Evolutionary conservation across 1,139 yeast genomes (phyloP), one percentile per base, ranked within the genome.

Genomic region (Torulaspora pretoriensis): DNA sequence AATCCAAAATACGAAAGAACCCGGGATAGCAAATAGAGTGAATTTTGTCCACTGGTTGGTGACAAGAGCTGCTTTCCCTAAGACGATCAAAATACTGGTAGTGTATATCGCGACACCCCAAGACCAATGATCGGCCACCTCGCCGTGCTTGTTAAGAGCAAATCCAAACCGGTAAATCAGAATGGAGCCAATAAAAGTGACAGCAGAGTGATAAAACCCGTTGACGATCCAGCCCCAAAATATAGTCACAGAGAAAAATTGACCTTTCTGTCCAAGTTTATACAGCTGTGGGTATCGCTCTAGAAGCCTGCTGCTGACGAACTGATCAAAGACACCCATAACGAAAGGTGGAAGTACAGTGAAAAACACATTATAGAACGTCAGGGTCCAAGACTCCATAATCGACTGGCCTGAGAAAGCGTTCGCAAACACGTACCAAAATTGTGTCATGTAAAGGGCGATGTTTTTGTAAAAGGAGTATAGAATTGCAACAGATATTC

Each of bases 211-310:
- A 67, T 78, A 94, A 61, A 94, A 92, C 1, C 98, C 99, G 65
- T 94, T 94, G 40, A 81, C 70, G 42, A 92, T 85, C 98, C 98
- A 94, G 23, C 96, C 88, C 97, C 97, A 92, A 65, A 94, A 94
- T 38, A 89, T 90, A 6, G 80, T 74, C 6, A 89, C 96, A 55
- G 92, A 92, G 71, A 94, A 87, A 60, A 92, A 92, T 47, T 78
- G 81, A 28, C 95, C 85, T 52, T 78, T 73, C 65, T 92, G 97
- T 4, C 99, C 98, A 39, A 92, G 71, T 59, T 83, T 86, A 67
- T 94, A 94, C 40, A 94, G 71, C 61, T 87, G 96, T 0, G 99
- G 98, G 61, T 94, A 94, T 46, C 94, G 77, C 55, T 88, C 95
- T 40, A 94, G 72, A 57, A 90, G 73, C 53, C 96, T 74, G 19